A percentile compares a stretch with the other conserved stretches of the same genome.
Conservation (phyloP, 2,329 filamentous ascomycete genomes). For the Beauveria medogensis region DNA sequence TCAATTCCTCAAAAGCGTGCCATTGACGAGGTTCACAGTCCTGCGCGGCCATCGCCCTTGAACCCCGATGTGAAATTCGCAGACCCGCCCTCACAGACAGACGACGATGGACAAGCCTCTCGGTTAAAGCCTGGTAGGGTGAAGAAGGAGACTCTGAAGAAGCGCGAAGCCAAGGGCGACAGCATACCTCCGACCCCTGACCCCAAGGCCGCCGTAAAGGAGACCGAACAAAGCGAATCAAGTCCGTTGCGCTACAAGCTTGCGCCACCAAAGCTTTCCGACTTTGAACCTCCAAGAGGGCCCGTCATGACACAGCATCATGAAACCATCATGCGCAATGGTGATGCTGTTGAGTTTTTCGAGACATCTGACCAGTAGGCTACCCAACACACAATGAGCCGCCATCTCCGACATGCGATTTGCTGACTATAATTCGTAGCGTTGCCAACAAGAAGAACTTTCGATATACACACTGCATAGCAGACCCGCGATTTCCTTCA, state of each 20-base stretch:
- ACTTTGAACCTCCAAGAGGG: conserved; percentile 52
- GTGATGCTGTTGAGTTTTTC: conserved; percentile 47
- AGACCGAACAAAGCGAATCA: conserved; percentile 33
- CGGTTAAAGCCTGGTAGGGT: conserved; percentile 35
- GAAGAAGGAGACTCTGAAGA: conserved; percentile 62
- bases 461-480: conserved; percentile 84
- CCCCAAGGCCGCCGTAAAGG: conserved; percentile 31
- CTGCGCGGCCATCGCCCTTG: conserved; percentile 64
- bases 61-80: conserved; percentile 53
- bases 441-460: conserved; percentile 65
- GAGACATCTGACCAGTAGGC: conserved; percentile 58
- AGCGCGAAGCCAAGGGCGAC: conserved; percentile 55
- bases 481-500: conserved; percentile 78
- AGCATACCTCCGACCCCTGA: conserved; percentile 51
- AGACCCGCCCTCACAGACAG: conserved; percentile 30
- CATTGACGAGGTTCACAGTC: conserved; percentile 62
- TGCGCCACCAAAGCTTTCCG: conserved; percentile 52
- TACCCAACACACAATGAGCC: not conserved
- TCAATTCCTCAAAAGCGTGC: conserved; percentile 56
- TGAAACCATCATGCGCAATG: conserved; percentile 40
- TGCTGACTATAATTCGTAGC: conserved; percentile 23
- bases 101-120: conserved; percentile 35
- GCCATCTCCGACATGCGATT: not conserved
- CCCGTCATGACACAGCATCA: conserved; percentile 51
- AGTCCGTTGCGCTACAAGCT: conserved; percentile 55